Base-by-base conservation (phyloP, 2,329 filamentous ascomycete genomes). In the Trichoderma simmonsii region DNA sequence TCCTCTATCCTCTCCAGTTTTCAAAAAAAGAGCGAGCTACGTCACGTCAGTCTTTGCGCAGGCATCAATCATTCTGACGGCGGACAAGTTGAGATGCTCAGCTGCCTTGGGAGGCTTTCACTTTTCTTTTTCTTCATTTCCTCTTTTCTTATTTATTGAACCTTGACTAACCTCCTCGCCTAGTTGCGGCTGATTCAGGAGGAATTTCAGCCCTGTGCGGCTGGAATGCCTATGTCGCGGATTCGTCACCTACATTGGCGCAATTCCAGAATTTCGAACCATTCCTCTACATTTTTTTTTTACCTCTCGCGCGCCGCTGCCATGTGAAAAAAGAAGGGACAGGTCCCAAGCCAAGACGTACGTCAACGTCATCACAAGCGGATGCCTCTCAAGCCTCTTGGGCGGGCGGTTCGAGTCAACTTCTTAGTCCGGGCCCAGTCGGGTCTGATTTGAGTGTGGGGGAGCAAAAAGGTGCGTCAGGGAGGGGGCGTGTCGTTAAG, bases 281-380 rank as follows among this genome's bases (percentile, higher is more conserved):
- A 3, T n/a, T 21, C 28, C 26, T n/a, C 30, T 28, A 18, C 15
- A 6, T 15, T 15, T 18, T 51, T 51, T 15, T 51, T 32, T 43
- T 9, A 6, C 26, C 24, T n/a, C 39, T n/a, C 2, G 9, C 64
- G 66, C 57, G 67, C 61, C 54, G 36, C 54, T 32, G 43, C 63
- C 64, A 71, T 71, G 63, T 67, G 63, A 67, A 71, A 71, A 48
- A 30, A 14, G 28, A 63, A 28, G 36, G 32, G n/a, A 24, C 30
- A 34, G 26, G 30, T 18, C 26, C 36, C 62, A 51, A 30, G 48
- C 63, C 43, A 21, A 59, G 65, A 59, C 51, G 54, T 56, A 66
- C 62, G 69, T 71, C 69, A 71, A 71, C 70, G 70, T 71, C 70
- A 71, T 71, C 63, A 15, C 15, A 28, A 54, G 70, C 43, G 56